Percentiles rank a stretch among this genome's conserved stretches.
phyloP scores from a whole-genome alignment of 257 asterid species.

The Sherardia arvensis region DNA sequence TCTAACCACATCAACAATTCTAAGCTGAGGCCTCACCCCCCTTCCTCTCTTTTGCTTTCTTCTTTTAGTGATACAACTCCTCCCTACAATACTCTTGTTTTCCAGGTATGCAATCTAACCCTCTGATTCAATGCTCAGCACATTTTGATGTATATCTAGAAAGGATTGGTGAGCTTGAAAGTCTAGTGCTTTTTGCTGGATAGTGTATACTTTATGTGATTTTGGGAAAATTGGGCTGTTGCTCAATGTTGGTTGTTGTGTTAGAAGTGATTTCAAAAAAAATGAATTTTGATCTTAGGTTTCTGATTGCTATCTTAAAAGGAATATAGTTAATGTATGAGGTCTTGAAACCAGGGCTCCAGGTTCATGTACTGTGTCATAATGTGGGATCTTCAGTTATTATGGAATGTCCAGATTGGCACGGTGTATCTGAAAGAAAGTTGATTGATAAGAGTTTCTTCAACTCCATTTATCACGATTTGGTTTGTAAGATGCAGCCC shows the following conservation, averaged over 20 bases:
- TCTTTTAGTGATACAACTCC: slow-evolving; percentile 31
- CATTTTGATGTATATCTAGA: too few species aligned
- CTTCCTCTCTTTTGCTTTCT: slow-evolving; percentile 33
- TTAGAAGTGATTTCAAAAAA: not conserved
- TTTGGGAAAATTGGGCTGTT: not conserved
- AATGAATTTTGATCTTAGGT: too few species aligned
- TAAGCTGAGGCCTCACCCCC: slow-evolving; percentile 34
- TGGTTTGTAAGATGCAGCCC: too few species aligned
- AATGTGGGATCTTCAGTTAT: too few species aligned
- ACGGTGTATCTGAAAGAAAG: too few species aligned
- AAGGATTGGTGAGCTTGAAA: too few species aligned
- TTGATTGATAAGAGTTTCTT: too few species aligned
- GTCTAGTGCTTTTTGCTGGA: not conserved
- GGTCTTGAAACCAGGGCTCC: not conserved
- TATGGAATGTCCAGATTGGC: too few species aligned
- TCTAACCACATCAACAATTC: slow-evolving; percentile 18
- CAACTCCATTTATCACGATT: too few species aligned
- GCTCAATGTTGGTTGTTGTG: not conserved
- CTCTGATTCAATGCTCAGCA: too few species aligned
- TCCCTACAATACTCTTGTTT: slow-evolving; percentile 58
- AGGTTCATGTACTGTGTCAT: too few species aligned
- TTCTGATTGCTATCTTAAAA: not conserved
- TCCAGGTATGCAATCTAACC: slow-evolving; percentile 38
- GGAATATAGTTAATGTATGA: too few species aligned
- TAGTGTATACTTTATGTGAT: not conserved